Base-by-base conservation (phyloP, 2,329 filamentous ascomycete genomes). In the Furcasterigmium sp. region DNA sequence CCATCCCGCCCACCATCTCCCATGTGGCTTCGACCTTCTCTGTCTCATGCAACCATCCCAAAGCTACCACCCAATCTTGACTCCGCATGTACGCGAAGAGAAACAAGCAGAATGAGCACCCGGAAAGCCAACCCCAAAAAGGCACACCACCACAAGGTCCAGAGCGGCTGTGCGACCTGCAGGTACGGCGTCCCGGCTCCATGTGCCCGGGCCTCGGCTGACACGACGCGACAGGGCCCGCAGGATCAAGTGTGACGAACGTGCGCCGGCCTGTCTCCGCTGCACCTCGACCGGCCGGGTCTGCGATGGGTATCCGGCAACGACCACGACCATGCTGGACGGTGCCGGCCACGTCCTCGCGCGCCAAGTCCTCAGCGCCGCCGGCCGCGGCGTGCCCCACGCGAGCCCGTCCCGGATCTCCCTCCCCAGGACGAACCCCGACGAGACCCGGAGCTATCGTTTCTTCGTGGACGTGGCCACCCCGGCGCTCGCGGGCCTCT, bases 161-260 rank as follows among this genome's bases (percentile, higher is more conserved):
- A 41, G 34, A 49, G 42, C 3, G 50, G 51, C 4, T 53, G 51
- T 18, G 34, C 17, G 4, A 53, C 51, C 8, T 53, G 50, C 50
- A 52, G 49, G 46, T 48, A 37, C 30, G 47, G 50, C 10, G 20
- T 8, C 7, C 11, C 36, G 11, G 18, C 18, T 23, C 20, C 36
- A 20, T n/a, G 18, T 18, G 2, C 7, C 20, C 6, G 18, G 10
- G 4, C 15, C 9, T 11, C n/a, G 21, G 36, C 36, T 19, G 11
- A n/a, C 15, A 38, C 23, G 25, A 28, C 15, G 14, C 36, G 23
- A 14, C 21, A 48, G 45, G 14, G 39, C 39, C 13, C 43, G 50
- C 6, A 37, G 45, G 10, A 34, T 52, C 11, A 51, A 46, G 3
- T 53, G 51, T 18, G 50, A 52, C 39, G 50, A 53, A 28, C 29